These are phyloP conservation scores for Boletellus sp. DNA, from an alignment of 1,284 basidiomycete genomes.

Conservation along the genomic window DNA sequence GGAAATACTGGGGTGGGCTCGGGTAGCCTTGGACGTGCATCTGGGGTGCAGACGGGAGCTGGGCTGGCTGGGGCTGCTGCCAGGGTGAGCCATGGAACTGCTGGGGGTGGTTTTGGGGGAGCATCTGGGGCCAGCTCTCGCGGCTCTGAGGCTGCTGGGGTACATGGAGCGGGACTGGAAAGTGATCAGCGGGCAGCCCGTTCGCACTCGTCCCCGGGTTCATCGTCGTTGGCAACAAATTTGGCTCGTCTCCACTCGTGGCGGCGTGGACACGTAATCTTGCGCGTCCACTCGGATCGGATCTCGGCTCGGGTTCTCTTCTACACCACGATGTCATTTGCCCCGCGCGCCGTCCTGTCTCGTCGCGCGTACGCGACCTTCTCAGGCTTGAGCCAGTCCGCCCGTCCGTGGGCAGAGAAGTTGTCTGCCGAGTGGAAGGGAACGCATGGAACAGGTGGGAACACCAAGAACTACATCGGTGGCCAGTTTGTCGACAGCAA, in stretches of 20 bases:
- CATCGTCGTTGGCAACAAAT: constrained; percentile 14
- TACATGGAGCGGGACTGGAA: constrained; percentile 13
- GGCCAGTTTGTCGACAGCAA: constrained; percentile 86
- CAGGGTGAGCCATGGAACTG: constrained; percentile 20
- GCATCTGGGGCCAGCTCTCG: constrained; percentile 23
- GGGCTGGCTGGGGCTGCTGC: constrained; percentile 25
- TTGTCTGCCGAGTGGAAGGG: constrained; percentile 80
- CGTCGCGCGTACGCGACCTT: constrained; percentile 45
- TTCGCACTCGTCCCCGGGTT: constrained; percentile 11
- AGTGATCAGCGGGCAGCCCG: constrained; percentile 15
- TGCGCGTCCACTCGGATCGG: background rate
- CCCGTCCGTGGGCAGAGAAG: constrained; percentile 59
- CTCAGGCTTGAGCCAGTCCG: constrained; percentile 48
- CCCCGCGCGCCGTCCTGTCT: constrained; percentile 19
- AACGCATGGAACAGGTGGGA: constrained; percentile 76
- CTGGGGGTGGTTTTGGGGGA: constrained; percentile 22
- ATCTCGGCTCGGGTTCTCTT: constrained; percentile 6
- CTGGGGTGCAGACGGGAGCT: constrained; percentile 15
- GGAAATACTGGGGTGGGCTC: constrained; percentile 21
- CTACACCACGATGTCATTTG: constrained; percentile 35
- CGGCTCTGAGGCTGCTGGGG: constrained; percentile 18
- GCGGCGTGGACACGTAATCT: constrained; percentile 2
- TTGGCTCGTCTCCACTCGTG: background rate
- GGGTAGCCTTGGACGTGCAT: constrained; percentile 20
- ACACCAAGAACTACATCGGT: constrained; percentile 86